A percentile compares a stretch with the other conserved stretches of the same genome.
These are phyloP conservation scores for Xylaria sp. DNA, from an alignment of 2,329 filamentous ascomycete genomes.

Conservation along the genomic window DNA sequence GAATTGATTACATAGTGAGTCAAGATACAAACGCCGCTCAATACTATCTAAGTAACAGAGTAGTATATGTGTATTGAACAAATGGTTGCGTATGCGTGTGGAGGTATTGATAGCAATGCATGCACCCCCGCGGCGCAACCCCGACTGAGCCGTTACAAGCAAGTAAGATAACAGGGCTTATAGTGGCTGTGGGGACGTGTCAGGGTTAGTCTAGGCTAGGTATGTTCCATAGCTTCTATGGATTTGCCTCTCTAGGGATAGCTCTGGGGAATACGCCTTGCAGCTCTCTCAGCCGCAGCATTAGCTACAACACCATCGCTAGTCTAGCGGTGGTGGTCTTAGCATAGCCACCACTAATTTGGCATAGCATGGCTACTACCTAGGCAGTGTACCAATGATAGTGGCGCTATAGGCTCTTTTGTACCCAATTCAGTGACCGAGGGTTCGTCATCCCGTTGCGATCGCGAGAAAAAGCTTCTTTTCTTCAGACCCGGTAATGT, in stretches of 20 bases:
- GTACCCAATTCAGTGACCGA: slow-evolving; percentile 19
- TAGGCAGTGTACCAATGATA: neutral
- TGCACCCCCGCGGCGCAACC: slow-evolving; percentile 6
- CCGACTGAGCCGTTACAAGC: neutral
- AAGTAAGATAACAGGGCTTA: neutral
- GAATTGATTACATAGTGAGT: neutral
- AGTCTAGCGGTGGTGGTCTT: neutral
- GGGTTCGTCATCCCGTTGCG: neutral
- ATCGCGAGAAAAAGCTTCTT: neutral
- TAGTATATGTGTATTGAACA: too few relatives aligned
- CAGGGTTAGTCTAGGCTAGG: neutral
- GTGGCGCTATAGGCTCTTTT: neutral
- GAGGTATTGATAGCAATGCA: neutral
- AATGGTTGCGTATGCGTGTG: neutral
- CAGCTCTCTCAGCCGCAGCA: slow-evolving; percentile 31
- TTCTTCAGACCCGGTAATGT: neutral
- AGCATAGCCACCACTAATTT: neutral
- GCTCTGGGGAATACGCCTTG: slow-evolving; percentile 15
- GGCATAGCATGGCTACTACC: too few relatives aligned
- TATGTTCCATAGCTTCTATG: slow-evolving; percentile 27
- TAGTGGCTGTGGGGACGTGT: slow-evolving; percentile 18
- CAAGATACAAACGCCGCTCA: neutral
- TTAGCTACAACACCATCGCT: neutral
- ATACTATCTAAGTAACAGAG: too few relatives aligned
- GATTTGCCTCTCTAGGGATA: neutral